Evolutionary conservation across 495 filamentous ascomycete species (phyloP).

Genomic region (Penicillium ochrochloron): DNA sequence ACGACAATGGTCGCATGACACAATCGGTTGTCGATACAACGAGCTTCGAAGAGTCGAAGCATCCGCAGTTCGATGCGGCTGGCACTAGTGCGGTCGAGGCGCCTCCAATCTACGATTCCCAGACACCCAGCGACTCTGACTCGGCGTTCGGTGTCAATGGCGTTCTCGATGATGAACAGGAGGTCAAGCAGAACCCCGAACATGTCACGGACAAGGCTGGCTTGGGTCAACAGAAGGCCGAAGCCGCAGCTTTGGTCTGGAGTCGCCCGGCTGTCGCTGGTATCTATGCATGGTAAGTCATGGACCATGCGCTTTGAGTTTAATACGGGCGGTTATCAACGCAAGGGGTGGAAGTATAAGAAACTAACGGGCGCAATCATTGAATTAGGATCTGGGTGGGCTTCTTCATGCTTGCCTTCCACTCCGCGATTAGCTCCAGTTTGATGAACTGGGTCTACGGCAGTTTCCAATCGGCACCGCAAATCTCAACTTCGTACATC

Average conservation of each 20-base stretch:
- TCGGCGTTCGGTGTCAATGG: conserved; percentile 18
- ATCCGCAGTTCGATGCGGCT: neutral
- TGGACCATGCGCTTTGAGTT: neutral
- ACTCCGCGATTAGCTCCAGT: conserved; percentile 40
- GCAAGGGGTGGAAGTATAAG: neutral
- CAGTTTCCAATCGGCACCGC: conserved; percentile 41
- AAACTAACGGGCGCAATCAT: neutral
- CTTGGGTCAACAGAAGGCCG: conserved; percentile 46
- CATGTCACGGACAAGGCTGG: conserved; percentile 34
- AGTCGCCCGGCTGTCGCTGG: conserved; percentile 34
- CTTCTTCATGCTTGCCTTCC: conserved; percentile 49
- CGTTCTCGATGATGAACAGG: conserved; percentile 32
- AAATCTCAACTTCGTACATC: conserved; percentile 43
- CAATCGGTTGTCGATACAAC: conserved; percentile 8
- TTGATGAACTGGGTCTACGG: conserved; percentile 46
- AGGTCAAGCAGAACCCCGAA: conserved; percentile 27
- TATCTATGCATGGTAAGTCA: conserved; percentile 46
- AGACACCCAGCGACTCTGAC: neutral
- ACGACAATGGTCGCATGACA: conserved; percentile 14
- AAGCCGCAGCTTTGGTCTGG: conserved; percentile 51
- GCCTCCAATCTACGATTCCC: neutral
- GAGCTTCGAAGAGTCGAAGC: conserved; percentile 8
- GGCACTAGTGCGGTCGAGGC: conserved; percentile 3
- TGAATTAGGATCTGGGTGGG: conserved; percentile 46
- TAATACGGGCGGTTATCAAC: neutral